Percentiles rank a stretch among this genome's conserved stretches.
Conservation (phyloP, 2,329 filamentous ascomycete genomes). For the Sarocladiaceae sp. region DNA sequence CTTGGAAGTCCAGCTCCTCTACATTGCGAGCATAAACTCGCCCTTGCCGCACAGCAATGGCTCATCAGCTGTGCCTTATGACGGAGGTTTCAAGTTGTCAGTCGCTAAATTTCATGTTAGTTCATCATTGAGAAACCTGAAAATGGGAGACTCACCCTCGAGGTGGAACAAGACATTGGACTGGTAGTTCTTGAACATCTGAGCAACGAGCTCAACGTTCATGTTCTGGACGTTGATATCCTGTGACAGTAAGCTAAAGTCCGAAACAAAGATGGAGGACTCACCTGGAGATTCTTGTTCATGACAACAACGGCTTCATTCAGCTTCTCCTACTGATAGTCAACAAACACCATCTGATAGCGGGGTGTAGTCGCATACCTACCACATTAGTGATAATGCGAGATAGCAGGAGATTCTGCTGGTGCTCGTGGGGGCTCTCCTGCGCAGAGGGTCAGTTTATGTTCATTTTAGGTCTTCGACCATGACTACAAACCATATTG, state of each 20-base stretch:
- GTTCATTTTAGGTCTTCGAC: too few relatives aligned
- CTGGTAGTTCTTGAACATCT: constrained; percentile 99
- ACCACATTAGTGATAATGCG: constrained; percentile 98
- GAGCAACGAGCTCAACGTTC: constrained; percentile 95
- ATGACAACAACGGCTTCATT: constrained; percentile 91
- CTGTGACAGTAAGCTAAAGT: constrained; percentile 35
- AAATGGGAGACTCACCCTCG: constrained; percentile 61
- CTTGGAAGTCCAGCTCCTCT: too few relatives aligned
- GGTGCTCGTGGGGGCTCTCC: constrained; percentile 97
- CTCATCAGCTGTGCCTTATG: too few relatives aligned
- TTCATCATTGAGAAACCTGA: neutral
- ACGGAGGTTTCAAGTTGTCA: constrained; percentile 75
- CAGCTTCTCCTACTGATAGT: constrained; percentile 75
- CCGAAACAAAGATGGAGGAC: neutral
- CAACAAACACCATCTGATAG: neutral
- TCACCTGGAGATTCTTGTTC: constrained; percentile 85
- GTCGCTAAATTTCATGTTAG: constrained; percentile 54
- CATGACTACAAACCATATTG: neutral
- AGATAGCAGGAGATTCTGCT: constrained; percentile 88
- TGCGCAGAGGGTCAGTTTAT: constrained; percentile 22
- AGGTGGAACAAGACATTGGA: constrained; percentile 96
- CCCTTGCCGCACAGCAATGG: too few relatives aligned
- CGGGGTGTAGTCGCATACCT: constrained; percentile 33
- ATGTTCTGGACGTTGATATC: constrained; percentile 99
- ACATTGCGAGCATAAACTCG: too few relatives aligned